A percentile compares a stretch with the other conserved stretches of the same genome.
These are phyloP conservation scores for Cinnamomum micranthum DNA, from an alignment of 164 flowering plant species.

Conservation along the genomic window DNA sequence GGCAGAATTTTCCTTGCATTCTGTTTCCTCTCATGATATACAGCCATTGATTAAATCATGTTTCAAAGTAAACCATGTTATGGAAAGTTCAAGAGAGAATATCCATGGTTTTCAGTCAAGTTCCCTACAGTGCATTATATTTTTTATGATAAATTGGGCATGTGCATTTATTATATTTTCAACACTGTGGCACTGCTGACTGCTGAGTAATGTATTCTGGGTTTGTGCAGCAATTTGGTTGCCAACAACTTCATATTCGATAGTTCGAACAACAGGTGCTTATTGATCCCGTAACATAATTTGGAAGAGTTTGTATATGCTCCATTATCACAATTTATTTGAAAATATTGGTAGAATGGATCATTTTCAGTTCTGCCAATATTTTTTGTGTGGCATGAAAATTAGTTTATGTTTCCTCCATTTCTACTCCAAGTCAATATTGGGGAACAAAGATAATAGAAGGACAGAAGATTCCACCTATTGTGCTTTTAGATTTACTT, in stretches of 20 bases:
- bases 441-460: background rate
- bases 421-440: background rate
- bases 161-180: background rate
- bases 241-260: constrained; percentile 58
- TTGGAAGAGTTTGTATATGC: background rate
- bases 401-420: background rate
- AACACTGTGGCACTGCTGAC: background rate
- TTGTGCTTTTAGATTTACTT: background rate
- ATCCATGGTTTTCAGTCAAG: too few species aligned
- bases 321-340: background rate
- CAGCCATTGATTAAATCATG: too few species aligned
- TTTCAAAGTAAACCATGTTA: too few species aligned
- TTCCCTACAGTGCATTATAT: too few species aligned
- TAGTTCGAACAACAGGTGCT: constrained; percentile 43
- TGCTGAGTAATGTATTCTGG: background rate
- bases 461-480: background rate
- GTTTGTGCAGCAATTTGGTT: constrained; percentile 60
- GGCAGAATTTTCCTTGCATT: too few species aligned
- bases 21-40: too few species aligned
- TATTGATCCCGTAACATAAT: background rate
- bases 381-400: background rate
- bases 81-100: too few species aligned
- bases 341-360: background rate
- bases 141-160: too few species aligned
- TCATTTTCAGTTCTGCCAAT: background rate